Evolutionary conservation across 139 green algal species (phyloP), one percentile per base, ranked within the genome.

Genomic region (Astrephomene gubernaculifera): DNA sequence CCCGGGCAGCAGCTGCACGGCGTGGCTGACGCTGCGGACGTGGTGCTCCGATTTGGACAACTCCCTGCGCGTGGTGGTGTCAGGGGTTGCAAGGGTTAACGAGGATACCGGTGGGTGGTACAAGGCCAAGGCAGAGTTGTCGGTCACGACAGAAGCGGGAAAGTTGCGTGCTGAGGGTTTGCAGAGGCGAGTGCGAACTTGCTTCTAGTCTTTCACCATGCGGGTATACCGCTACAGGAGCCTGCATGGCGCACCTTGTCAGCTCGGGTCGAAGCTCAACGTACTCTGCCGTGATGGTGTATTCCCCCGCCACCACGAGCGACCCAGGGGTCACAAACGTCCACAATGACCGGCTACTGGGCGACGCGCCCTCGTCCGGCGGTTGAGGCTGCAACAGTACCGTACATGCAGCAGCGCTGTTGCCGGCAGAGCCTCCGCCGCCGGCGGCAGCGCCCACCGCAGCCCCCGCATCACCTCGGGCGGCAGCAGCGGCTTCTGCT

Each of bases 211-310:
- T n/a, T n/a, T n/a, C n/a, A n/a, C n/a, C n/a, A n/a, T n/a, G n/a
- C n/a, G n/a, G n/a, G n/a, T n/a, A n/a, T n/a, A n/a, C n/a, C n/a
- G n/a, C n/a, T n/a, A n/a, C n/a, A n/a, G n/a, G n/a, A n/a, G n/a
- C n/a, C n/a, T n/a, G n/a, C n/a, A n/a, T n/a, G n/a, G n/a, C n/a
- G n/a, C 60, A 90, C 87, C 82, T 92, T 54, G 81, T 52, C 81
- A 96, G 71, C 57, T 92, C 82, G 0, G 82, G 57, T 9, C 93
- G 68, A 8, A 41, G 22, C 82, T 96, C 93, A 2, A 25, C 67
- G 43, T 88, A 94, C 84, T 95, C 91, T 5, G 86, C 91, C 9
- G 89, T 89, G 0, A 88, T 52, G 0, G 69, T 89, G 60, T 91
- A 94, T 1, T 69, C 44, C 9, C 92, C 92, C 19, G 91, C 88